Evolutionary conservation across 169 alveolate species (phyloP), one percentile per base, ranked within the genome.

Genomic region (Babesia microti): DNA sequence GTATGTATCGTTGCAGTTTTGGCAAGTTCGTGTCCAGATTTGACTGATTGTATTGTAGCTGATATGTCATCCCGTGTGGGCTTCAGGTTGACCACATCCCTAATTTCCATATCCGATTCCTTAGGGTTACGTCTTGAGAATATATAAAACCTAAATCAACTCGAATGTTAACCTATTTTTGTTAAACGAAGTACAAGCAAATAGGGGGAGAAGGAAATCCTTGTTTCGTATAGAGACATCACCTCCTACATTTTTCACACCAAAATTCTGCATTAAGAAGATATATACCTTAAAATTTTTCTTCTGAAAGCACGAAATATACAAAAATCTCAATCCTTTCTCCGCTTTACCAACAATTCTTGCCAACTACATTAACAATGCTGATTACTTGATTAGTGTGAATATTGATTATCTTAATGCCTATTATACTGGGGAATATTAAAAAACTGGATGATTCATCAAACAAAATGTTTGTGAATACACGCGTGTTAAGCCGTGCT

Each of bases 381-480:
- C 47, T 34, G 5, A 50, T 48, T 26, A 81, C 72, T 26, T 68
- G 72, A 54, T 81, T 80, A 6, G 80, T 75, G 2, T 46, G 48
- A 19, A 84, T 41, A 52, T 84, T 84, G 6, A 84, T 84, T 12
- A 92, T 76, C 68, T 91, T 89, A 26, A 95, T 85, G 18, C 99
- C 99, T 36, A 89, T 72, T 47, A 87, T 72, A 6, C 92, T 69
- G 0, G 98, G 91, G 65, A 86, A 91, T 37, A 89, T 72, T 33
- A 93, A 56, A 61, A 83, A 88, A 53, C 78, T 79, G 30, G 88
- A 88, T 37, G 97, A 84, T 51, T 94, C 96, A 71, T 95, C 99
- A 61, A 93, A 93, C 41, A 68, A 53, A 83, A 66, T 33, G 73
- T 72, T 68, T 57, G 87, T 52, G 41, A 59, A 41, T 28, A 69